Percentiles rank a stretch among this genome's conserved stretches.
Evolutionary conservation across 2,329 filamentous ascomycete genomes (phyloP).

Genomic region (Calonectria naviculata): DNA sequence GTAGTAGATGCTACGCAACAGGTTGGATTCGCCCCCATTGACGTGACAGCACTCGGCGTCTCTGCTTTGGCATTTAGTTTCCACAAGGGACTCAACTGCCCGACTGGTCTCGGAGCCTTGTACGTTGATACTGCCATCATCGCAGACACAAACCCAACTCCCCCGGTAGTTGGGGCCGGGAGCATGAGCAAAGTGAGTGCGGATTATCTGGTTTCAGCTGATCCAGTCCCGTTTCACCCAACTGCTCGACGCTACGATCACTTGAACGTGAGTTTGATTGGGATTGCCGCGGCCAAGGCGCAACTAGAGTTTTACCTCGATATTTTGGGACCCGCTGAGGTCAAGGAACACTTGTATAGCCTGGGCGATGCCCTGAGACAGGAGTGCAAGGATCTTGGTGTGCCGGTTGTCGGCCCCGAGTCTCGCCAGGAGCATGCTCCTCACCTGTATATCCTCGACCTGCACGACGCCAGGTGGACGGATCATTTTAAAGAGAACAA

Average conservation of each 20-base stretch:
- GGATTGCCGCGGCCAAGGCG: slow-evolving; percentile 35
- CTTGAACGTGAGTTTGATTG: slow-evolving; percentile 42
- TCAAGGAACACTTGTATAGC: slow-evolving; percentile 38
- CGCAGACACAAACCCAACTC: slow-evolving; percentile 32
- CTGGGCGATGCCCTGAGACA: slow-evolving; percentile 35
- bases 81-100: slow-evolving; percentile 48
- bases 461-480: slow-evolving; percentile 36
- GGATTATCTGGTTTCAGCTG: slow-evolving; percentile 32
- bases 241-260: slow-evolving; percentile 44
- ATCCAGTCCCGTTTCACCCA: slow-evolving; percentile 32
- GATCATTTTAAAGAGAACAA: slow-evolving; percentile 27
- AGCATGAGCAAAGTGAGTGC: slow-evolving; percentile 30
- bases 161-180: slow-evolving; percentile 42
- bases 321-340: slow-evolving; percentile 34
- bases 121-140: slow-evolving; percentile 42
- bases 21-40: slow-evolving; percentile 45
- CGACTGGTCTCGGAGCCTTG: slow-evolving; percentile 43
- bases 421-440: slow-evolving; percentile 36
- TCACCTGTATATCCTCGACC: slow-evolving; percentile 42
- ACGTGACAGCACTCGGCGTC: slow-evolving; percentile 37
- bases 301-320: slow-evolving; percentile 42
- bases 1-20: slow-evolving; percentile 46
- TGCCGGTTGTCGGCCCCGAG: slow-evolving; percentile 36
- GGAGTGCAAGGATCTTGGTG: slow-evolving; percentile 31
- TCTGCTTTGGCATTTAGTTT: slow-evolving; percentile 46